These are phyloP conservation scores for Aphanomyces astaci DNA, from an alignment of 352 stramenopile species.

Conservation along the genomic window DNA sequence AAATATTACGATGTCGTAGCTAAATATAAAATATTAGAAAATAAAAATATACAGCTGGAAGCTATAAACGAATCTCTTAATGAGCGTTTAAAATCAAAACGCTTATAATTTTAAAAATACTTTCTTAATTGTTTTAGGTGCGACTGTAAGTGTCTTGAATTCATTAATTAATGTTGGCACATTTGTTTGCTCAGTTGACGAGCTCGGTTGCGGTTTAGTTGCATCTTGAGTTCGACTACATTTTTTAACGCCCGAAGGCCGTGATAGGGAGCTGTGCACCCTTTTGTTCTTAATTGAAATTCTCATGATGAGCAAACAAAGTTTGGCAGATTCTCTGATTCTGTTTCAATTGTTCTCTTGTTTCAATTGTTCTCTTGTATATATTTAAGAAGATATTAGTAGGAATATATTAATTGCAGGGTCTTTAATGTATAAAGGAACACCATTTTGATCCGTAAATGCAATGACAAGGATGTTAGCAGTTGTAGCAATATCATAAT, in stretches of 20 bases:
- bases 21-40: constrained; percentile 13
- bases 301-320: no score
- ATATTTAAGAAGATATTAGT: constrained; percentile 12
- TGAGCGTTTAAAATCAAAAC: neutral
- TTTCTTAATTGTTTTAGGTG: constrained; percentile 5
- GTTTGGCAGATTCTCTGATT: no score
- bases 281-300: neutral
- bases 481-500: constrained; percentile 14
- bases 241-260: no score
- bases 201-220: no score
- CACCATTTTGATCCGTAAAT: constrained; percentile 7
- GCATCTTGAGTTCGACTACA: no score
- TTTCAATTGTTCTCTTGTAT: no score
- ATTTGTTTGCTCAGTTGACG: neutral
- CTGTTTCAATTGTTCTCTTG: no score
- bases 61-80: neutral
- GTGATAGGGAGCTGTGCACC: no score
- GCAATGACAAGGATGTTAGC: constrained; percentile 11
- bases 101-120: constrained; percentile 8
- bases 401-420: constrained; percentile 7
- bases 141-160: constrained; percentile 1
- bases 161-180: constrained; percentile 11
- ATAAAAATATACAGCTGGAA: neutral
- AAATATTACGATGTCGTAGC: constrained; percentile 4
- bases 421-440: constrained; percentile 1